These are phyloP conservation scores for Antonospora locustae DNA, from an alignment of 371 early-diverging fungal genomes.

Conservation along the genomic window DNA sequence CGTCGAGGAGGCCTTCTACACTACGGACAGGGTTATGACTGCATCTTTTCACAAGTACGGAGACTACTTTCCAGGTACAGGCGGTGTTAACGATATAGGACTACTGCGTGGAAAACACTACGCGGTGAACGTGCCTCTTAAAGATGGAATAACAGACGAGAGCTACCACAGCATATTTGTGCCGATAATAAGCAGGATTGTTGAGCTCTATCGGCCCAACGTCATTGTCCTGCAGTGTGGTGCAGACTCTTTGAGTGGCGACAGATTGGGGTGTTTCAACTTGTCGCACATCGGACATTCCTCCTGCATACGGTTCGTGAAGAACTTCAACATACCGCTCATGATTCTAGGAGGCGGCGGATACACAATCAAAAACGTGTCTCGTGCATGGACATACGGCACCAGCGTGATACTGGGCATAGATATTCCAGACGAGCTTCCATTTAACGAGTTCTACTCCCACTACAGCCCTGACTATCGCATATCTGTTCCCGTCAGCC, in stretches of 20 bases:
- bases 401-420: conserved; percentile 51
- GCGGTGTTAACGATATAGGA: conserved; percentile 63
- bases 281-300: conserved; percentile 67
- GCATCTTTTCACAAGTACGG: conserved; percentile 94
- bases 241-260: conserved; percentile 92
- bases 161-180: conserved; percentile 73
- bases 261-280: conserved; percentile 93
- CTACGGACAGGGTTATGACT: conserved; percentile 93
- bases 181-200: conserved; percentile 62
- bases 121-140: conserved; percentile 85
- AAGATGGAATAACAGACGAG: conserved; percentile 87
- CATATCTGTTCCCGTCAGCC: conserved; percentile 60
- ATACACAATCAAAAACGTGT: conserved; percentile 91
- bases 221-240: conserved; percentile 96
- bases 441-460: conserved; percentile 49
- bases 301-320: conserved; percentile 75
- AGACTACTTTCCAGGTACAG: conserved; percentile 86
- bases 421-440: conserved; percentile 44
- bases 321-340: conserved; percentile 72
- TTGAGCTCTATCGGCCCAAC: conserved; percentile 79
- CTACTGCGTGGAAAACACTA: conserved; percentile 69
- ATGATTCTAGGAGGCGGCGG: conserved; percentile 94
- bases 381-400: conserved; percentile 69
- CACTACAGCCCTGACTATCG: conserved; percentile 51
- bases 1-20: conserved; percentile 91